Conservation (phyloP, 768 basidiomycete genomes). For the Naganishia kalamii region DNA sequence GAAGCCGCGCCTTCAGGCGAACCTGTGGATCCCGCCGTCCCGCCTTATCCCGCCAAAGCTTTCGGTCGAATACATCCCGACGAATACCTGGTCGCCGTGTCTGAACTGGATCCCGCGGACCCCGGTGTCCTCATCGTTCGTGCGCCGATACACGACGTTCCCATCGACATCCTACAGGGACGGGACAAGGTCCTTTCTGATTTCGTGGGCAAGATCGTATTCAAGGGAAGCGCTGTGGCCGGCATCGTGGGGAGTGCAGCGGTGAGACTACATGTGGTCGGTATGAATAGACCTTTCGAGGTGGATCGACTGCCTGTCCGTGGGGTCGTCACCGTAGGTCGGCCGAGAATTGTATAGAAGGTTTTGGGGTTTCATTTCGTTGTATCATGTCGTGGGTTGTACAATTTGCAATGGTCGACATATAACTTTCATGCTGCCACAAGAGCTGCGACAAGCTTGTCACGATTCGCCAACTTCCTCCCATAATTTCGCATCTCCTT, state of each 20-base stretch:
- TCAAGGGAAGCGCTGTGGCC: slow-evolving; percentile 45
- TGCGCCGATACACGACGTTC: slow-evolving; percentile 38
- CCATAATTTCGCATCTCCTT: no score
- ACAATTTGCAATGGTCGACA: no score
- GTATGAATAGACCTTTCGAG: slow-evolving; percentile 30
- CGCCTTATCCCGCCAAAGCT: slow-evolving; percentile 48
- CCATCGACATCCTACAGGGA: slow-evolving; percentile 55
- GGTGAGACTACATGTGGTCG: slow-evolving; percentile 33
- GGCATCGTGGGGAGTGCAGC: slow-evolving; percentile 41
- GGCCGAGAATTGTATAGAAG: slow-evolving; percentile 27
- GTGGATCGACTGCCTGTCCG: slow-evolving; percentile 35
- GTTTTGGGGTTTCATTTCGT: background rate
- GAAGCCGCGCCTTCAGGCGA: slow-evolving; percentile 51
- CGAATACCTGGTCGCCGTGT: slow-evolving; percentile 53
- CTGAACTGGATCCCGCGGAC: slow-evolving; percentile 19
- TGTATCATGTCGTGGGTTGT: no score
- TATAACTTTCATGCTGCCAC: no score
- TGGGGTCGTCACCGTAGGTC: slow-evolving; percentile 37
- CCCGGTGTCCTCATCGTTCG: slow-evolving; percentile 29
- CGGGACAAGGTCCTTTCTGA: slow-evolving; percentile 38
- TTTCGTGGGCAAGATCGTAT: slow-evolving; percentile 45
- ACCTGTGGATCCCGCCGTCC: slow-evolving; percentile 58
- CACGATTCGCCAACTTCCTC: no score
- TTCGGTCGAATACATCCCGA: slow-evolving; percentile 54
- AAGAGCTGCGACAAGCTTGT: no score